Evolutionary conservation across 495 filamentous ascomycete genomes (phyloP).

Genomic region (Penicillium paxilli): DNA sequence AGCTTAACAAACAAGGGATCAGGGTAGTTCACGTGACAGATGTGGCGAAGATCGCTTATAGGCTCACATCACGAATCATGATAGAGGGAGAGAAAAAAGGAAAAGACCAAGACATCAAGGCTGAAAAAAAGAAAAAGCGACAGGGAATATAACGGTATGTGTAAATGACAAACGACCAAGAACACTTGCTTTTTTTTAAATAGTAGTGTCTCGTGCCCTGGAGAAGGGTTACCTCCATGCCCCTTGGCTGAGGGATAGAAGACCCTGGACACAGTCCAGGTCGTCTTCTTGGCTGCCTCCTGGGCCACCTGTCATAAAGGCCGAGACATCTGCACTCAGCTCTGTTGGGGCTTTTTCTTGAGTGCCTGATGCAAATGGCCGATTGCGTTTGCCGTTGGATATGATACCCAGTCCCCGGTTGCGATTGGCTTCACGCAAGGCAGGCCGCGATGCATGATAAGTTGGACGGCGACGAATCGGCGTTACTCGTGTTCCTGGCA

Average conservation of each 20-base stretch:
- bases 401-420: slow-evolving; percentile 27
- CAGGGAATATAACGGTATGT: slow-evolving; percentile 19
- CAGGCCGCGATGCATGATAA: slow-evolving; percentile 39
- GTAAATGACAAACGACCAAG: slow-evolving; percentile 8
- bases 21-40: slow-evolving; percentile 30
- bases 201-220: not conserved
- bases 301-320: slow-evolving; percentile 63
- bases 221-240: slow-evolving; percentile 50
- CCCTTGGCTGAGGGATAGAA: slow-evolving; percentile 72
- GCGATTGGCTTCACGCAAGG: slow-evolving; percentile 46
- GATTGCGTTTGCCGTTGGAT: slow-evolving; percentile 36
- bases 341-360: slow-evolving; percentile 35
- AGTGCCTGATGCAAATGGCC: slow-evolving; percentile 28
- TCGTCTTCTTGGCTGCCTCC: slow-evolving; percentile 66
- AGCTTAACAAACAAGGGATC: slow-evolving; percentile 30
- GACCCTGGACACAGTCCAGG: slow-evolving; percentile 74
- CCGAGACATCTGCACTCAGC: slow-evolving; percentile 59
- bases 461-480: slow-evolving; percentile 39
- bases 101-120: slow-evolving; percentile 16
- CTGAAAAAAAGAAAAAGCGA: slow-evolving; percentile 26
- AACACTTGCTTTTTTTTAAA: not conserved
- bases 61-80: slow-evolving; percentile 32
- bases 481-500: slow-evolving; percentile 51
- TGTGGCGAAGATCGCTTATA: slow-evolving; percentile 39
- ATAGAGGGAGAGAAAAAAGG: slow-evolving; percentile 9